These are phyloP conservation scores for Lecanicillium sp. DNA, from an alignment of 2,329 filamentous ascomycete genomes.

Conservation along the genomic window DNA sequence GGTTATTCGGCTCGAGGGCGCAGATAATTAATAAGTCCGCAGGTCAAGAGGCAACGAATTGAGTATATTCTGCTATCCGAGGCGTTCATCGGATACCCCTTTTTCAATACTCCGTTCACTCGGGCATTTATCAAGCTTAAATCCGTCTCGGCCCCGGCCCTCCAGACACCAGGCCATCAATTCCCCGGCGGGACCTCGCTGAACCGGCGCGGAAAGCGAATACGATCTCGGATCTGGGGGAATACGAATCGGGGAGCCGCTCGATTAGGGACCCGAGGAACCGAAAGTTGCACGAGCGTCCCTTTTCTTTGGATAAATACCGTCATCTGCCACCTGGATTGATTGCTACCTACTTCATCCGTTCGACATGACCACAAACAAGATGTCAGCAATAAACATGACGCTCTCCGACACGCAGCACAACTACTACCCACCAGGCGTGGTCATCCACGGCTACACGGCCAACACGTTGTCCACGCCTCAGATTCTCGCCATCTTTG, in stretches of 20 bases:
- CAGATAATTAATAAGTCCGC: no score
- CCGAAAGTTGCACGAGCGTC: no score
- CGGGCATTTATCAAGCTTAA: no score
- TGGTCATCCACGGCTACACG: slow-evolving; percentile 56
- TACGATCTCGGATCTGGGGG: neutral
- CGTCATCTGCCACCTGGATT: no score
- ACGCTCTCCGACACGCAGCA: slow-evolving; percentile 32
- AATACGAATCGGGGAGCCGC: neutral
- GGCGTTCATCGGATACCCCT: no score
- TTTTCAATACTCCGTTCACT: no score
- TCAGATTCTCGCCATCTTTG: slow-evolving; percentile 55
- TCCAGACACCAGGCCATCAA: neutral
- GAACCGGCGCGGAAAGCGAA: neutral
- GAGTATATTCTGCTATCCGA: no score
- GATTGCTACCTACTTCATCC: no score
- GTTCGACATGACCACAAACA: neutral
- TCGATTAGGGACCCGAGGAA: no score
- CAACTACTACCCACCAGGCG: slow-evolving; percentile 65
- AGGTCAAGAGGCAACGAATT: no score
- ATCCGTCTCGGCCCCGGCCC: neutral
- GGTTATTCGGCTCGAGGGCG: no score
- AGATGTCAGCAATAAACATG: neutral
- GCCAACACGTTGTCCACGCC: slow-evolving; percentile 58
- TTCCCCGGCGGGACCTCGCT: neutral
- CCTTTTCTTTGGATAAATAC: no score